Evolutionary conservation across 1,139 yeast genomes (phyloP), one percentile per base, ranked within the genome.

Genomic region (Meyerozyma sp.): DNA sequence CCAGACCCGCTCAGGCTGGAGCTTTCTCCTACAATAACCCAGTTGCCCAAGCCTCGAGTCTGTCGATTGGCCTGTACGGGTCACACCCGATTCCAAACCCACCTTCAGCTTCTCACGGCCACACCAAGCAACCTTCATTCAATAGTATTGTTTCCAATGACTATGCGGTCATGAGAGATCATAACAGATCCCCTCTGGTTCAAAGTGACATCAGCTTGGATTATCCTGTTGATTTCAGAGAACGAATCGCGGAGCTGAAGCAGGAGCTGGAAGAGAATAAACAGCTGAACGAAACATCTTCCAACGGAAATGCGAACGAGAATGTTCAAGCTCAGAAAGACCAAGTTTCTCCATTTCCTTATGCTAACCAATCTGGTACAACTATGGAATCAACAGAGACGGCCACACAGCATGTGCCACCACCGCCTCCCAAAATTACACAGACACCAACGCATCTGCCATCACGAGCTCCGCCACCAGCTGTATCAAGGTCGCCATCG

Each of bases 201-300:
- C 69, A 64, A 37, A 65, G 70, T 51, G 70, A 65, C 42, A 51
- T 63, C 14, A 63, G 69, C 45, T 43, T 62, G 42, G 70, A 63
- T 41, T 63, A 60, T 44, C 69, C 68, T 4, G 54, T 48, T 44
- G 68, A 64, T 29, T 59, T 58, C 43, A 61, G 57, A 46, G 37
- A 18, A 18, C 5, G 37, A 21, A 9, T 18, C 18, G 38, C 11
- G 29, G 28, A 37, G 28, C 36, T 11, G 28, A 36, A 36, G 11
- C 9, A 14, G 16, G 44, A 36, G n/a, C 3, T 6, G 5, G 29
- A 27, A 27, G 29, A n/a, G 13, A 27, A 11, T 6, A 27, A 21
- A 11, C 29, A 27, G 7, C 13, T 21, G 8, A 21, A 21, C 23
- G 23, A 27, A n/a, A 11, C 5, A n/a, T 7, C 29, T 27, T 4